These are phyloP conservation scores for Rhizopus stolonifer DNA, from an alignment of 371 early-diverging fungal genomes.

Conservation along the genomic window DNA sequence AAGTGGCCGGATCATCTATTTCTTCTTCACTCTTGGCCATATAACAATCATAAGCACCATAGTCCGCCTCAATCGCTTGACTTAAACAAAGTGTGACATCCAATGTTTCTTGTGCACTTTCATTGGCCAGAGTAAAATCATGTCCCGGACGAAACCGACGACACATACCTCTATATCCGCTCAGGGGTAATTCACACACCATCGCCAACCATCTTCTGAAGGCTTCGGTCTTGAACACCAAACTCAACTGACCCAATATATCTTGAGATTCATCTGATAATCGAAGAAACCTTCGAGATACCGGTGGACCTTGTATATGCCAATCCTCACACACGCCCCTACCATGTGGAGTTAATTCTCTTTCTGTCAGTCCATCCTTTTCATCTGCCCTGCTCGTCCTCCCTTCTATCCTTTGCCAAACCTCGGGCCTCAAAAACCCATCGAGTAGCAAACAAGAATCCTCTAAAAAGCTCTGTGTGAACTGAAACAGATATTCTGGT, in stretches of 20 bases:
- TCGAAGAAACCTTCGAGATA: slow-evolving; percentile 54
- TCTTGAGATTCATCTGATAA: slow-evolving; percentile 21
- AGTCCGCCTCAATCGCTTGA: slow-evolving; percentile 61
- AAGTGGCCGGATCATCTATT: slow-evolving; percentile 69
- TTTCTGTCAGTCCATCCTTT: slow-evolving; percentile 21
- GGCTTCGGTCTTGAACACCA: slow-evolving; percentile 24
- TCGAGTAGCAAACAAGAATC: slow-evolving; percentile 69
- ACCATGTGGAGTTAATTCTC: slow-evolving; percentile 48
- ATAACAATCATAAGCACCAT: slow-evolving; percentile 79
- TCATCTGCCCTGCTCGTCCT: slow-evolving; percentile 36
- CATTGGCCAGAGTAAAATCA: slow-evolving; percentile 64
- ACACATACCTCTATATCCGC: slow-evolving; percentile 33
- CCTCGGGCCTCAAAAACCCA: slow-evolving; percentile 53
- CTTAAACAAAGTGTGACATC: slow-evolving; percentile 53
- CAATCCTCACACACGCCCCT: slow-evolving; percentile 52
- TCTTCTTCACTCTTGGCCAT: slow-evolving; percentile 69
- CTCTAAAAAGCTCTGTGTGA: slow-evolving; percentile 63
- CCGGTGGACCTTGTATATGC: slow-evolving; percentile 56
- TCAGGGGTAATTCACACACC: slow-evolving; percentile 30
- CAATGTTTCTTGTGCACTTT: slow-evolving; percentile 25
- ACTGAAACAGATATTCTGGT: slow-evolving; percentile 37
- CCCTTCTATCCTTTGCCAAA: slow-evolving; percentile 33
- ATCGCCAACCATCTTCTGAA: slow-evolving; percentile 47
- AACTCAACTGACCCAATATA: slow-evolving; percentile 14
- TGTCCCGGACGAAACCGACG: slow-evolving; percentile 72